Base-by-base conservation (phyloP, 163 green algal genomes). In the Trebouxiophyceae sp. region DNA sequence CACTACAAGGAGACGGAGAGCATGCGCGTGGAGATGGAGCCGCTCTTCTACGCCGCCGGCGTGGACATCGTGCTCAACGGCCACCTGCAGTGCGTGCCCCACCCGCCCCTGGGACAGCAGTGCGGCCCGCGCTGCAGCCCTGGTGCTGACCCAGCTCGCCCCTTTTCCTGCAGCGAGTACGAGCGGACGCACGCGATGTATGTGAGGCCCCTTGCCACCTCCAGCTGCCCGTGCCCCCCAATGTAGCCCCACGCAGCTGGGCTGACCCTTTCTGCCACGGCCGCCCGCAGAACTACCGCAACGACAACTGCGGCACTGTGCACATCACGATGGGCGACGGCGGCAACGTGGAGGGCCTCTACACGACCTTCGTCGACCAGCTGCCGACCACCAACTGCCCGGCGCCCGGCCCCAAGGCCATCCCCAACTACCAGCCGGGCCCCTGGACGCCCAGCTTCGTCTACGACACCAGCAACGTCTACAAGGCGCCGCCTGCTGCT, bases 281-380 rank as follows among this genome's bases (percentile, higher is more conserved):
- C 12, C 16, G 12, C 12, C 39, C 72, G 26, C 60, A 68, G 65
- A 74, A 77, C 29, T 76, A 69, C 63, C 65, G 33, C 12, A 44
- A 61, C 0, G 44, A 84, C 65, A 45, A 26, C 6, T 86, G 78
- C 56, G 78, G 62, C 0, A 63, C 71, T 12, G 72, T 81, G 19
- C 72, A 86, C 67, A 72, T 82, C 54, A 69, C 46, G 22, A 75
- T 89, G n/a, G 86, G 85, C 1, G 84, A 91, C 59, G 85, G 83
- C 39, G 87, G 87, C 60, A 93, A 92, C 72, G 63, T 85, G 22
- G 85, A 89, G 68, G 82, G 83, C 1, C 72, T 84, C 16, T 76
- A 67, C 58, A 66, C 55, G 45, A 72, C 66, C 26, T 72, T 63
- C 62, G 33, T 63, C 33, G 66, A 72, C 58, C 45, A 62, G 30